Percentiles rank a stretch among this genome's conserved stretches.
phyloP scores from a whole-genome alignment of 108 stramenopile genomes.

The Nitzschia sp. region DNA sequence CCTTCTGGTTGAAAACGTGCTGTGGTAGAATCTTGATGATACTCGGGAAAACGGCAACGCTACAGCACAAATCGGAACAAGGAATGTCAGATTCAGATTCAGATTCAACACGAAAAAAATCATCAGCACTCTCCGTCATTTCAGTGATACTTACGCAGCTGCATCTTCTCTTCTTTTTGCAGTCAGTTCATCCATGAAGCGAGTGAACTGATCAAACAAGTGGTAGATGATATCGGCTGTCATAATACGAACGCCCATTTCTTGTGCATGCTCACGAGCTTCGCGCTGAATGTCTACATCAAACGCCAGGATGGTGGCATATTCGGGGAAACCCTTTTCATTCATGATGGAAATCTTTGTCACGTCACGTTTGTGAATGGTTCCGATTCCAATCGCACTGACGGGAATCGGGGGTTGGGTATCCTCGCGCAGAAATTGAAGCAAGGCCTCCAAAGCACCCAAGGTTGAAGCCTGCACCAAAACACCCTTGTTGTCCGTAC shows the following conservation, averaged over 20 bases:
- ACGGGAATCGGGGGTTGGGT: conserved; percentile 98
- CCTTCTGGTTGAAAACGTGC: conserved; percentile 98
- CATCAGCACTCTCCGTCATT: no score
- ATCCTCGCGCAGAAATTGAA: conserved; percentile 97
- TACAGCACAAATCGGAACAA: background rate
- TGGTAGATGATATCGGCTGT: conserved; percentile 99
- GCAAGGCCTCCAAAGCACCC: conserved; percentile 97
- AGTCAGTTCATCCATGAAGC: conserved; percentile 86
- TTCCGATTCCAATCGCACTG: conserved; percentile 94
- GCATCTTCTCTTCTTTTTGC: conserved; percentile 85
- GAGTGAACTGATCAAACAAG: conserved; percentile 96
- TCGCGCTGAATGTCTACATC: conserved; percentile 95
- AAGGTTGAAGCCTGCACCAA: conserved; percentile 99
- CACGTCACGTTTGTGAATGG: conserved; percentile 97
- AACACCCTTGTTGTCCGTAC: conserved; percentile 94
- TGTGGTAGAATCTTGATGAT: conserved; percentile 94
- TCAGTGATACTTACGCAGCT: conserved; percentile 40
- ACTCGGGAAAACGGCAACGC: conserved; percentile 88
- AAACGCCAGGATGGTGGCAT: conserved; percentile 96
- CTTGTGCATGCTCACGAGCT: conserved; percentile 90
- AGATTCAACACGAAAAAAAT: background rate
- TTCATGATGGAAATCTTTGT: conserved; percentile 98
- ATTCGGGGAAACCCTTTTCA: conserved; percentile 94
- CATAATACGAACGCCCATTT: conserved; percentile 94
- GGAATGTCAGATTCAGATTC: no score